A percentile compares a stretch with the other conserved stretches of the same genome.
phyloP scores from a whole-genome alignment of 2,329 filamentous ascomycete species.

The Ramichloridium luteum region DNA sequence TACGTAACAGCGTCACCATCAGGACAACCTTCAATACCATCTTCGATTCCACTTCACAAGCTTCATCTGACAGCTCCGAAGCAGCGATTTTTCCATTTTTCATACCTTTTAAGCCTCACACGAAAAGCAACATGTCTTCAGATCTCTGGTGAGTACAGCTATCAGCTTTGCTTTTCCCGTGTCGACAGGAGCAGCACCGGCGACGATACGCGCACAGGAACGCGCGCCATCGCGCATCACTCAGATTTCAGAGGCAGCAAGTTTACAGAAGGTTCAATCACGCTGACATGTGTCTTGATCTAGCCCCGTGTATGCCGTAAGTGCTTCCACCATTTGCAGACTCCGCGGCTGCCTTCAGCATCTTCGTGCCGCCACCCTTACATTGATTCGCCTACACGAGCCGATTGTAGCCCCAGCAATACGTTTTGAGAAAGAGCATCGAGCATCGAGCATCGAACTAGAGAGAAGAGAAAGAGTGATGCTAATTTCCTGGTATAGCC shows the following conservation, averaged over 20 bases:
- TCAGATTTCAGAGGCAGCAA: too few species aligned
- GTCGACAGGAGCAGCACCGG: too few species aligned
- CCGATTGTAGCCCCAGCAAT: too few species aligned
- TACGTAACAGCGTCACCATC: constrained; percentile 1
- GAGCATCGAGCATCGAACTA: neutral
- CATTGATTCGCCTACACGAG: too few species aligned
- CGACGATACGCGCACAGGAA: too few species aligned
- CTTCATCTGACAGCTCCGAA: too few species aligned
- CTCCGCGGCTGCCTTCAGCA: too few species aligned
- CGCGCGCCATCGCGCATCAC: too few species aligned
- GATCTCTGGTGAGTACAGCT: constrained; percentile 56
- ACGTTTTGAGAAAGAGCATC: neutral
- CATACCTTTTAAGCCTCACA: neutral
- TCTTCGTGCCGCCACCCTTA: too few species aligned
- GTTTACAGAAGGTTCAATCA: too few species aligned
- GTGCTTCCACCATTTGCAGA: too few species aligned
- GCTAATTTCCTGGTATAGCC: constrained; percentile 38
- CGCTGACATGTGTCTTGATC: constrained; percentile 19
- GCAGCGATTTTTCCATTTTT: constrained; percentile 2
- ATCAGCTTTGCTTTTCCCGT: constrained; percentile 40
- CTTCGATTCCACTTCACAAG: constrained; percentile 1
- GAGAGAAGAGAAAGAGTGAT: constrained; percentile 2
- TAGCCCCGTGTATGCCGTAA: constrained; percentile 98
- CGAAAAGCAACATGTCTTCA: constrained; percentile 52
- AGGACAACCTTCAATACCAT: constrained; percentile 3